Conservation (phyloP, 2,329 filamentous ascomycete genomes). For the Fusarium avenaceum region DNA sequence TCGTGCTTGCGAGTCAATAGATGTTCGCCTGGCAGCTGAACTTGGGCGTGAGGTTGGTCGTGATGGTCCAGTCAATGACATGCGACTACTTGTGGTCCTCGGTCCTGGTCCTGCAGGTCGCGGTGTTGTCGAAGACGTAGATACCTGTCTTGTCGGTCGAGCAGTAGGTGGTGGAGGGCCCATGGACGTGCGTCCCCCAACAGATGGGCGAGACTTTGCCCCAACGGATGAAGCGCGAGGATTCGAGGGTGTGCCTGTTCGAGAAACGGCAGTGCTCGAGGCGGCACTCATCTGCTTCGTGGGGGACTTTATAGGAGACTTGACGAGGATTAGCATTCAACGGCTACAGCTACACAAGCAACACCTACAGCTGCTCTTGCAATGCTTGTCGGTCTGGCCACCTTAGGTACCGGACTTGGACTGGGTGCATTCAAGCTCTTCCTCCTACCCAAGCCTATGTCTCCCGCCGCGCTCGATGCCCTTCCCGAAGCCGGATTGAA, state of each 20-base stretch:
- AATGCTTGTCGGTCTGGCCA: conserved; percentile 68
- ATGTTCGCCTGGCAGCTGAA: conserved; percentile 58
- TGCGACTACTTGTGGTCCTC: conserved; percentile 59
- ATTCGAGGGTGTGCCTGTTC: conserved; percentile 75
- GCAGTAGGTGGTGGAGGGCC: conserved; percentile 69
- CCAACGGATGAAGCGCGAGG: conserved; percentile 60
- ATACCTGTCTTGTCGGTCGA: conserved; percentile 60
- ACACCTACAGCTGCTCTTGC: conserved; percentile 65
- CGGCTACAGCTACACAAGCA: neutral
- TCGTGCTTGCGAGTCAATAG: conserved; percentile 62
- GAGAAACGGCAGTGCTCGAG: conserved; percentile 70
- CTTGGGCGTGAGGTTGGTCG: conserved; percentile 56
- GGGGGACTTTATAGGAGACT: conserved; percentile 85
- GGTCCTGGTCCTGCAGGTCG: conserved; percentile 52
- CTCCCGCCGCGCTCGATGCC: conserved; percentile 60
- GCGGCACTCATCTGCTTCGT: conserved; percentile 76
- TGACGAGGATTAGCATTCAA: conserved; percentile 36
- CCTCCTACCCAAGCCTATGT: conserved; percentile 70
- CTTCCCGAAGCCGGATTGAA: conserved; percentile 58
- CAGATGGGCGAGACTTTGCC: conserved; percentile 67
- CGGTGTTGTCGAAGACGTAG: conserved; percentile 58
- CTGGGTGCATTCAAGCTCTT: conserved; percentile 80
- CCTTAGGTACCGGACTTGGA: conserved; percentile 76
- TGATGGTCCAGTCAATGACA: conserved; percentile 56
- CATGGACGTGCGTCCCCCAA: conserved; percentile 74